Percentiles rank a stretch among this genome's conserved stretches.
phyloP scores from a whole-genome alignment of 1,139 yeast genomes.

The Yamadazyma triangularis region DNA sequence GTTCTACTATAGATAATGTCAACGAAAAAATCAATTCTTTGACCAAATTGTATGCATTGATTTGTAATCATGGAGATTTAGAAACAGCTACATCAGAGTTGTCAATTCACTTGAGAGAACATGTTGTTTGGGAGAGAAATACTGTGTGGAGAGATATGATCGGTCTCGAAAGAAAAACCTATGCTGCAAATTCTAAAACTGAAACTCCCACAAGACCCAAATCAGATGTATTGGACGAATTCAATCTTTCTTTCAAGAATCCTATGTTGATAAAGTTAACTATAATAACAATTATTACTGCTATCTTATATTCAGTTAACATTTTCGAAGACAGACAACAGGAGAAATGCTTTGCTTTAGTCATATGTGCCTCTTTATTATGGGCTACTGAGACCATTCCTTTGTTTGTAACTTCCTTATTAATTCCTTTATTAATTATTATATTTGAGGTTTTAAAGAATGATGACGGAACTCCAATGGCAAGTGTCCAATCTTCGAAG shows the following conservation, averaged over 20 bases:
- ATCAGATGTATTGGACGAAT: constrained; percentile 2
- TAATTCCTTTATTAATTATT: constrained; percentile 78
- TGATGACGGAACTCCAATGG: constrained; percentile 47
- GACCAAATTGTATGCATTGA: constrained; percentile 44
- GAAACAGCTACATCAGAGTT: constrained; percentile 63
- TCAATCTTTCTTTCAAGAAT: constrained; percentile 32
- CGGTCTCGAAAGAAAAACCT: constrained; percentile 16
- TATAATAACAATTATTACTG: constrained; percentile 40
- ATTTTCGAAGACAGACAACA: constrained; percentile 69
- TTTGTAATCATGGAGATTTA: constrained; percentile 31
- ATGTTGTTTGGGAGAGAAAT: constrained; percentile 93
- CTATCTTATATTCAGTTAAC: constrained; percentile 46
- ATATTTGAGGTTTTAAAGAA: constrained; percentile 65
- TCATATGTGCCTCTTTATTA: constrained; percentile 70
- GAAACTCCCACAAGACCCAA: constrained; percentile 12
- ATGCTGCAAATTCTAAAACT: constrained; percentile 30
- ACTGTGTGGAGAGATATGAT: constrained; percentile 93
- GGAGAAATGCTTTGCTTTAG: constrained; percentile 73
- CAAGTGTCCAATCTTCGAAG: constrained; percentile 65
- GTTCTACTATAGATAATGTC: constrained; percentile 36
- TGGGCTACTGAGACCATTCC: constrained; percentile 98
- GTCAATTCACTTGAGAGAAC: constrained; percentile 77
- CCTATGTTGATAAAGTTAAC: constrained; percentile 33
- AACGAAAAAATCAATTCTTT: constrained; percentile 45
- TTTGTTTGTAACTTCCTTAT: constrained; percentile 73